Percentiles rank a stretch among this genome's conserved stretches.
Evolutionary conservation across 2,329 filamentous ascomycete genomes (phyloP).

Genomic region (Alternaria sp.): DNA sequence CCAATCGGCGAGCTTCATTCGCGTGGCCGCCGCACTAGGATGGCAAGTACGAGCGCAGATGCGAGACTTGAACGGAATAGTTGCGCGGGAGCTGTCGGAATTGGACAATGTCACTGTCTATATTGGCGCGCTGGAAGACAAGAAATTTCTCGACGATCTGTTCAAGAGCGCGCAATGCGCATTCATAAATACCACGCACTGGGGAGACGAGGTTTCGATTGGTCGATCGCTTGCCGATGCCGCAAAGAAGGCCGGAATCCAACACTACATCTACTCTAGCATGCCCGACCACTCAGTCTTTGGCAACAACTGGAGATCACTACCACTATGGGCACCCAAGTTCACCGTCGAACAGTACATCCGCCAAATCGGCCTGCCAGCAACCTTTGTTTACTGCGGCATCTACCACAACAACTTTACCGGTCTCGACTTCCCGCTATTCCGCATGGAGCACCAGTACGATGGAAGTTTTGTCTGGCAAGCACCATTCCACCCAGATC

Average conservation of each 20-base stretch:
- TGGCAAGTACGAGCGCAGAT: slow-evolving; percentile 93
- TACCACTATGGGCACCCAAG: slow-evolving; percentile 92
- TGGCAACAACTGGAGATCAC: slow-evolving; percentile 75
- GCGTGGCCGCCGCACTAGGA: slow-evolving; percentile 90
- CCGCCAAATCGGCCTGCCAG: slow-evolving; percentile 77
- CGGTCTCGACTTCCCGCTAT: slow-evolving; percentile 86
- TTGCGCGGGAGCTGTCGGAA: slow-evolving; percentile 82
- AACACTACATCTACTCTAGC: slow-evolving; percentile 94
- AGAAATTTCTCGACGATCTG: slow-evolving; percentile 76
- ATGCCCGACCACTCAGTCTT: slow-evolving; percentile 94
- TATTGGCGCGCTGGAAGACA: slow-evolving; percentile 72
- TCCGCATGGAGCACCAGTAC: slow-evolving; percentile 87
- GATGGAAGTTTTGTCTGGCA: slow-evolving; percentile 92
- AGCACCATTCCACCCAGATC: slow-evolving; percentile 89
- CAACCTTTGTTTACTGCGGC: slow-evolving; percentile 93
- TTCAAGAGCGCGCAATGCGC: slow-evolving; percentile 86
- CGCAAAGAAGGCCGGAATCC: slow-evolving; percentile 80
- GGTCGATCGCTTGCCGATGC: slow-evolving; percentile 88
- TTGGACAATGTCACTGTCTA: slow-evolving; percentile 81
- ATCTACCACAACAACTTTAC: slow-evolving; percentile 99
- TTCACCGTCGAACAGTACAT: slow-evolving; percentile 93
- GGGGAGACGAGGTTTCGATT: slow-evolving; percentile 91
- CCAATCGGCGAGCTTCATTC: slow-evolving; percentile 93
- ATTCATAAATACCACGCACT: slow-evolving; percentile 98
- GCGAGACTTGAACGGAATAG: slow-evolving; percentile 82